phyloP scores from a whole-genome alignment of 768 basidiomycete genomes.

The Tricholoma saponaceum region DNA sequence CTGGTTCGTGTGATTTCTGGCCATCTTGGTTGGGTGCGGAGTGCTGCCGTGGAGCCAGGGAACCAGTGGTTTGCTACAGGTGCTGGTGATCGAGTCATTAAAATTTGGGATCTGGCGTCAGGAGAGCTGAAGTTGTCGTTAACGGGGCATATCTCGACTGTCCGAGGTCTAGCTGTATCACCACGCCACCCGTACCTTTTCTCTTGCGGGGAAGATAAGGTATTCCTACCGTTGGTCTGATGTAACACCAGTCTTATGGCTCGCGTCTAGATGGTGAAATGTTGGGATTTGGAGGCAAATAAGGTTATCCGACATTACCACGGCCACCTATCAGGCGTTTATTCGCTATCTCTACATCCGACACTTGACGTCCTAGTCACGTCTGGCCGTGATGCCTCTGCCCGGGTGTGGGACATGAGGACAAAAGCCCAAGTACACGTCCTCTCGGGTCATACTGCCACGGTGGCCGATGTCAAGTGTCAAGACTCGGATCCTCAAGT shows the following conservation, averaged over 20 bases:
- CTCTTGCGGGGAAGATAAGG: slow-evolving; percentile 98
- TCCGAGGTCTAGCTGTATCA: slow-evolving; percentile 91
- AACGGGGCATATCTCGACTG: slow-evolving; percentile 97
- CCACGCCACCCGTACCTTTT: slow-evolving; percentile 95
- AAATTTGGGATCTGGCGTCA: slow-evolving; percentile 97
- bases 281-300: slow-evolving; percentile 98
- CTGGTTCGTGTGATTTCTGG: slow-evolving; percentile 95
- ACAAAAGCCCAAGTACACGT: slow-evolving; percentile 96
- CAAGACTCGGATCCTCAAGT: slow-evolving; percentile 98
- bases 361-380: slow-evolving; percentile 96
- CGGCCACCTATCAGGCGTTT: slow-evolving; percentile 98
- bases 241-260: neutral
- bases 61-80: slow-evolving; percentile 99
- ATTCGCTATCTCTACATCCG: slow-evolving; percentile 87
- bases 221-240: slow-evolving; percentile 21
- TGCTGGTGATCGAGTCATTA: slow-evolving; percentile 96
- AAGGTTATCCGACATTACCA: slow-evolving; percentile 99
- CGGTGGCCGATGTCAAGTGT: slow-evolving; percentile 92
- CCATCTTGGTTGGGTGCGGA: slow-evolving; percentile 96
- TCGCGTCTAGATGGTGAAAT: slow-evolving; percentile 88
- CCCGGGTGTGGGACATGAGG: slow-evolving; percentile 99
- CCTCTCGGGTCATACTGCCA: slow-evolving; percentile 89
- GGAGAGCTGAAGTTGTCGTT: slow-evolving; percentile 97
- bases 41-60: slow-evolving; percentile 94
- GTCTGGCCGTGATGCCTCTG: slow-evolving; percentile 92